Evolutionary conservation across 345 rosid species (phyloP), one percentile per base, ranked within the genome.

Genomic region (Kernera saxatilis): DNA sequence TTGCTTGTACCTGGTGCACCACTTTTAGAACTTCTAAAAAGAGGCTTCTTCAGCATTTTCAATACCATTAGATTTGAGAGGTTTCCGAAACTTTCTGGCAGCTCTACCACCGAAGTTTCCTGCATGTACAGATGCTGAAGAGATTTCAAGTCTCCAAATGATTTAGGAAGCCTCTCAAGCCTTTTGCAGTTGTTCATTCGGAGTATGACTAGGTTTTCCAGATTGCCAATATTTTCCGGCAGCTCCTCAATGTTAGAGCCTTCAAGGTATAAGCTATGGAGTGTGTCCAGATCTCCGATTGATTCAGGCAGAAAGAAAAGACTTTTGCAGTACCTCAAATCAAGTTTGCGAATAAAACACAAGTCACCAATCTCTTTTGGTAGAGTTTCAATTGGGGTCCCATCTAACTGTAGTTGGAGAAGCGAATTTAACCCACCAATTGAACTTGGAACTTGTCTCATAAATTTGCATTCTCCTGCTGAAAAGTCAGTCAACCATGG

Each of bases 41-140:
- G 60, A 35, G 72, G 72, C 5, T 37, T 18, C 72, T 66, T 73
- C 2, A 46, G 10, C 77, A 73, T 73, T 27, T 66, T 10, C 67
- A 73, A 1, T 3, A 57, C 60, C 50, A 1, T 66, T 46, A 73
- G 9, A 2, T 73, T 65, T 45, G 77, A 55, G 5, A 65, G 77
- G 22, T 57, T 73, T 19, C 77, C 72, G 1, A 73, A 66, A 44
- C 41, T 73, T 46, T 65, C 52, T 11, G 77, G 77, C 59, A 73
- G 1, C 25, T 54, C 22, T 45, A 1, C 8, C 4, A 66, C 67
- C 40, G 2, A 48, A 13, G 67, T 18, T 36, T 65, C 60, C 6
- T 56, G 0, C 72, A 66, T 66, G 44, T 0, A 8, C 17, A 73
- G 35, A 25, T 2, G 33, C 25, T 21, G 58, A 26, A 73, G 72